phyloP scores from a whole-genome alignment of 495 filamentous ascomycete genomes.

The Aspergillus affinis region DNA sequence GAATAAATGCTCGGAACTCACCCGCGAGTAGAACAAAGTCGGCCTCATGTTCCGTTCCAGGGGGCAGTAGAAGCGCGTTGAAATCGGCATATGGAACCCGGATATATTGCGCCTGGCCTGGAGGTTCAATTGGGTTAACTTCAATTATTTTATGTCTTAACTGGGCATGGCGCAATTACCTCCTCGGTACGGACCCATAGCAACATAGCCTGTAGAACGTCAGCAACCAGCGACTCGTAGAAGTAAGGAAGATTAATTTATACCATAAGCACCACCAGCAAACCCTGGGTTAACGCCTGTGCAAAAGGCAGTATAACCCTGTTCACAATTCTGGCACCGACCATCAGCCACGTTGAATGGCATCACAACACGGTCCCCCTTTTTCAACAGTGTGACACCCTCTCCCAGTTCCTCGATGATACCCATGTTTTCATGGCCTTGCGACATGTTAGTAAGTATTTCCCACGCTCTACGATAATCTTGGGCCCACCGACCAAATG shows the following conservation, averaged over 20 bases:
- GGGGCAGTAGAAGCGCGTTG: slow-evolving; percentile 48
- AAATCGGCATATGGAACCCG: slow-evolving; percentile 59
- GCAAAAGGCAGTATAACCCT: slow-evolving; percentile 57
- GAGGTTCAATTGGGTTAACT: neutral
- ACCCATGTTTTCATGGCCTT: slow-evolving; percentile 58
- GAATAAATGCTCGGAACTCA: slow-evolving; percentile 2
- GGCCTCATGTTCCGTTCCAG: slow-evolving; percentile 43
- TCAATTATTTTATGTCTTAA: neutral
- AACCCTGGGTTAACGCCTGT: slow-evolving; percentile 59
- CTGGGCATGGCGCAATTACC: slow-evolving; percentile 16
- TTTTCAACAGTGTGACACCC: slow-evolving; percentile 49
- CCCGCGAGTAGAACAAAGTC: slow-evolving; percentile 49
- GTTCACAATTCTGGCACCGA: slow-evolving; percentile 58
- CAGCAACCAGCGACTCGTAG: neutral
- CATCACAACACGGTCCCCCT: slow-evolving; percentile 56
- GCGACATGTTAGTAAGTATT: slow-evolving; percentile 8
- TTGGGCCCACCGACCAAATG: slow-evolving; percentile 39
- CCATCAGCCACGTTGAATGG: slow-evolving; percentile 61
- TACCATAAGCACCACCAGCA: slow-evolving; percentile 58
- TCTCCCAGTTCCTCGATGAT: slow-evolving; percentile 45
- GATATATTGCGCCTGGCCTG: slow-evolving; percentile 53
- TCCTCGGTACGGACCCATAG: slow-evolving; percentile 58
- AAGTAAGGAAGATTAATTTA: neutral
- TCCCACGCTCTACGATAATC: neutral
- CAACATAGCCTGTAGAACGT: slow-evolving; percentile 42